phyloP scores from a whole-genome alignment of 441 rosid genomes.

The Bocquillonia castaneifolia region DNA sequence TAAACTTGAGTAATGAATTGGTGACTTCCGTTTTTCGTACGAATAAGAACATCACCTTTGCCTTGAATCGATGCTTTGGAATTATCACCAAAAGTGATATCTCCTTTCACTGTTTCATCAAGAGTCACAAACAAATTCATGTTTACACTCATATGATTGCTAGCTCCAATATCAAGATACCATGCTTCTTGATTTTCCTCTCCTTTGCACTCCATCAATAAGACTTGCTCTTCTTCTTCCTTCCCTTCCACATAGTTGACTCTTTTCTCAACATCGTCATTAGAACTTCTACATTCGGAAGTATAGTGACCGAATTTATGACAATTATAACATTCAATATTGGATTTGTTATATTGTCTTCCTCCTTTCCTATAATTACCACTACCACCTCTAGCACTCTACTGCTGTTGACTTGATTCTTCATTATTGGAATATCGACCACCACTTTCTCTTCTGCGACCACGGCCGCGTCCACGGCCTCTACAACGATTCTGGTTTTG shows the following conservation, averaged over 20 bases:
- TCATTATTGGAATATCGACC: not conserved
- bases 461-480: conserved; percentile 4
- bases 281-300: not conserved
- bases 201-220: not conserved
- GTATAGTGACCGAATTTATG: not conserved
- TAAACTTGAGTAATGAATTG: not conserved
- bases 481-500: not conserved
- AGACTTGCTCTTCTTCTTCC: not conserved
- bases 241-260: not conserved
- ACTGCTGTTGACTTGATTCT: too few species aligned
- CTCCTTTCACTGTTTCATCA: too few species aligned
- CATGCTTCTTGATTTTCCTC: not conserved
- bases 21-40: not conserved
- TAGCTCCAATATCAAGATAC: too few species aligned
- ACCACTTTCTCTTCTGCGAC: not conserved
- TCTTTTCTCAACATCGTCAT: too few species aligned
- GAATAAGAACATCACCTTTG: not conserved
- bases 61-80: too few species aligned
- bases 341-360: too few species aligned
- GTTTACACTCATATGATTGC: not conserved
- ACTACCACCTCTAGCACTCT: too few species aligned
- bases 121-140: not conserved
- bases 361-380: too few species aligned
- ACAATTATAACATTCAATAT: not conserved
- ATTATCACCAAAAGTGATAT: too few species aligned